Conservation (phyloP, 2,329 filamentous ascomycete genomes). For the Emmonsia crescens region DNA sequence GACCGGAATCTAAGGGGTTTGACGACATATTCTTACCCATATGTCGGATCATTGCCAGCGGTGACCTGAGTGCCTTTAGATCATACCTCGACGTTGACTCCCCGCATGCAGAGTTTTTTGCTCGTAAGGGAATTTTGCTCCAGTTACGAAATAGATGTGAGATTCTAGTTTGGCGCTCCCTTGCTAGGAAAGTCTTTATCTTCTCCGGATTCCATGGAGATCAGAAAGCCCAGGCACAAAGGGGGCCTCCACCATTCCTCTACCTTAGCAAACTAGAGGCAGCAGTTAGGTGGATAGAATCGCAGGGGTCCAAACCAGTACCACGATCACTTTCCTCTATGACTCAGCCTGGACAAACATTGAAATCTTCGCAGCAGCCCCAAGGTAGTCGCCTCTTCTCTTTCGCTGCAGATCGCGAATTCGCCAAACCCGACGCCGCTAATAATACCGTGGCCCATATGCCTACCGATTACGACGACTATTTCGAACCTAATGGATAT, state of each 20-base stretch:
- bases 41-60: conserved; percentile 58
- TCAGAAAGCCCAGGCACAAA: conserved; percentile 26
- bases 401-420: conserved; percentile 25
- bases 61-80: conserved; percentile 65
- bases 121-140: conserved; percentile 63
- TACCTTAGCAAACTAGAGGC: conserved; percentile 58
- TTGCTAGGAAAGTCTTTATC: conserved; percentile 67
- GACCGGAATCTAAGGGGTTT: conserved; percentile 58
- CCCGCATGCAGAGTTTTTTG: conserved; percentile 58
- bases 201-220: conserved; percentile 62
- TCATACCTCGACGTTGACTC: conserved; percentile 48
- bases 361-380: background rate
- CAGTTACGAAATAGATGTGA: conserved; percentile 67
- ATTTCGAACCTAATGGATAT: conserved; percentile 23
- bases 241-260: conserved; percentile 57
- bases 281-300: conserved; percentile 54
- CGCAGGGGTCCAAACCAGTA: background rate
- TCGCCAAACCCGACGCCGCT: conserved; percentile 15
- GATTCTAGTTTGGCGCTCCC: conserved; percentile 70
- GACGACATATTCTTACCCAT: conserved; percentile 60
- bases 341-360: background rate
- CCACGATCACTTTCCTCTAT: background rate
- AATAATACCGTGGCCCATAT: conserved; percentile 8
- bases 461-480: conserved; percentile 26
- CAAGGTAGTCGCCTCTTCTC: conserved; percentile 14